Base-by-base conservation (phyloP, 495 filamentous ascomycete genomes). In the Neurospora sp. region DNA sequence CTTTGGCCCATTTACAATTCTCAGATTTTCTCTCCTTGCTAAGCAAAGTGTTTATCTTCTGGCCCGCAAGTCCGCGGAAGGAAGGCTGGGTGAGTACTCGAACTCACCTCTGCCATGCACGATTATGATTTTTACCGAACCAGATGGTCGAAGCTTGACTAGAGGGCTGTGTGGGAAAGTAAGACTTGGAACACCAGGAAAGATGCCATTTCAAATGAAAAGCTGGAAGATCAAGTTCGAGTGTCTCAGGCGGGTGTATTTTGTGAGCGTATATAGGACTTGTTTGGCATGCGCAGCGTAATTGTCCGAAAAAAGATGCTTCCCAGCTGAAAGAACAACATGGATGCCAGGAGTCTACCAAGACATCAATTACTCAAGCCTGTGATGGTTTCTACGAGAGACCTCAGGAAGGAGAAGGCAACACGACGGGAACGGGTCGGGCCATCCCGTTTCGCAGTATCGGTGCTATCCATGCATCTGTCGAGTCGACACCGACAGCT, bases 1-100 rank as follows among this genome's bases (percentile, higher is more conserved):
- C 2, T 20, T 46, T 48, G n/a, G 6, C 0, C 3, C 18, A 7
- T 0, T 44, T n/a, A 7, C 7, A 10, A 0, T 5, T n/a, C 9
- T n/a, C 18, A n/a, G 16, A 6, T 3, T 7, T n/a, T 18, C 0
- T 44, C 42, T 44, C 9, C 41, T 44, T 7, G 41, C 1, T 0
- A 7, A n/a, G 16, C n/a, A 6, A n/a, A 44, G 18, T 18, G 18
- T n/a, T n/a, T 18, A 4, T 9, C 9, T 10, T 18, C 18, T 9
- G 18, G 18, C 42, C 6, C 10, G 44, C 44, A 0, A 46, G 3
- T 20, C n/a, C 8, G 18, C 3, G 3, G 8, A 20, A 46, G 5
- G 18, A 11, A 20, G 0, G 44, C 11, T 6, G 46, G 5, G 44
- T 48, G 46, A 12, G 44, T 48, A 48, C 44, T 48, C 8, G 9